Percentiles rank a stretch among this genome's conserved stretches.
These are phyloP conservation scores for Cladosporium cucumerinum DNA, from an alignment of 2,329 filamentous ascomycete genomes.

Conservation along the genomic window DNA sequence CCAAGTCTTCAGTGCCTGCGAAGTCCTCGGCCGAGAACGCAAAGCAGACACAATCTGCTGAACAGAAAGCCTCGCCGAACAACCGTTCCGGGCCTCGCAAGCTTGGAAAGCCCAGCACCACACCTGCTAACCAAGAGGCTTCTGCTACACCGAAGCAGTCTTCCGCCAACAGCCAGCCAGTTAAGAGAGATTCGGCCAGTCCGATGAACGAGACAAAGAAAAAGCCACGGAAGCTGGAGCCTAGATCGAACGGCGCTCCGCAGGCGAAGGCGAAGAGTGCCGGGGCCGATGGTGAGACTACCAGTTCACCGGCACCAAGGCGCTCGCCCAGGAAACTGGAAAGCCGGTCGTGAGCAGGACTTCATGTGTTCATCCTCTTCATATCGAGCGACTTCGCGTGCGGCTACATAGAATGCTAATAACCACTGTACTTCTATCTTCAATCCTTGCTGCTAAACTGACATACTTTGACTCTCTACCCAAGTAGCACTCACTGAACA, in stretches of 20 bases:
- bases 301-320: not conserved
- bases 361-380: not conserved
- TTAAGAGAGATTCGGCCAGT: not conserved
- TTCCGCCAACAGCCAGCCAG: not conserved
- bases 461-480: not conserved
- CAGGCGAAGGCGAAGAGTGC: not conserved
- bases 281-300: not conserved
- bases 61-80: not conserved
- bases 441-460: not conserved
- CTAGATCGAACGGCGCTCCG: not conserved
- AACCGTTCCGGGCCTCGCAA: not conserved
- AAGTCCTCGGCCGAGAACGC: not conserved
- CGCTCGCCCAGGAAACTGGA: slow-evolving; percentile 10
- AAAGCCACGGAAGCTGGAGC: slow-evolving; percentile 8
- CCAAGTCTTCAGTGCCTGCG: not conserved
- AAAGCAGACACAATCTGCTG: not conserved
- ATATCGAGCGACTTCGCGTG: not conserved
- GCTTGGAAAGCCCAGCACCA: slow-evolving; percentile 9
- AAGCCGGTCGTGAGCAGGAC: not conserved
- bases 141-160: not conserved
- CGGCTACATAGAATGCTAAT: not conserved
- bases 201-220: not conserved
- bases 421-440: not conserved
- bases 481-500: not conserved
- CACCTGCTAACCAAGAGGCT: not conserved